These are phyloP conservation scores for Cinchona pubescens DNA, from an alignment of 257 asterid species.

Conservation along the genomic window DNA sequence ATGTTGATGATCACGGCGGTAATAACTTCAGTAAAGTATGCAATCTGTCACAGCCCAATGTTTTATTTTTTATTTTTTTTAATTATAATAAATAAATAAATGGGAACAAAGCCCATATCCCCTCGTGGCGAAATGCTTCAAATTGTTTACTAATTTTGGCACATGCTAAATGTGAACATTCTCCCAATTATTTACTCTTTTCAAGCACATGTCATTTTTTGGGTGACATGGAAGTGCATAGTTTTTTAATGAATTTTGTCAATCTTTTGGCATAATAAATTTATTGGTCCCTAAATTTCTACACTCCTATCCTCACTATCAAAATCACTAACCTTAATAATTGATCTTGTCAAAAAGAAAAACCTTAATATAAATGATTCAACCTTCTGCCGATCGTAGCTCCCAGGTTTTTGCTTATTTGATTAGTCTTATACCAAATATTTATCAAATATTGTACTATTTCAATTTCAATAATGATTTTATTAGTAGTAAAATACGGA, in stretches of 20 bases:
- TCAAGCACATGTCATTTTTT: background rate
- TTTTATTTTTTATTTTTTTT: no score
- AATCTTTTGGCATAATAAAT: no score
- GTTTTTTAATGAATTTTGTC: background rate
- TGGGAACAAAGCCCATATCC: background rate
- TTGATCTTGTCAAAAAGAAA: no score
- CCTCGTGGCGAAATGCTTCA: background rate
- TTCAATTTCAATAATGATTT: background rate
- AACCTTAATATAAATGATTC: no score
- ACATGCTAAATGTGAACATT: conserved; percentile 5
- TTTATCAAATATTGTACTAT: background rate
- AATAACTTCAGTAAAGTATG: background rate
- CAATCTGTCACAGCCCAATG: background rate
- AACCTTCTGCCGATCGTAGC: background rate
- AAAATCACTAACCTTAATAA: background rate
- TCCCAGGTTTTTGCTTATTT: background rate
- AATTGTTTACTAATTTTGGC: background rate
- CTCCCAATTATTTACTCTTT: background rate
- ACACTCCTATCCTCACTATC: background rate
- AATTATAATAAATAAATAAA: no score
- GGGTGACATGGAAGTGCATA: background rate
- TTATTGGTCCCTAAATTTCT: background rate
- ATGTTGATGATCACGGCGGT: background rate
- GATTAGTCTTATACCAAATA: background rate
- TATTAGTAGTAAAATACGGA: background rate